A percentile compares a stretch with the other conserved stretches of the same genome.
phyloP scores from a whole-genome alignment of 1,139 yeast genomes.

The Taphrina communis region DNA sequence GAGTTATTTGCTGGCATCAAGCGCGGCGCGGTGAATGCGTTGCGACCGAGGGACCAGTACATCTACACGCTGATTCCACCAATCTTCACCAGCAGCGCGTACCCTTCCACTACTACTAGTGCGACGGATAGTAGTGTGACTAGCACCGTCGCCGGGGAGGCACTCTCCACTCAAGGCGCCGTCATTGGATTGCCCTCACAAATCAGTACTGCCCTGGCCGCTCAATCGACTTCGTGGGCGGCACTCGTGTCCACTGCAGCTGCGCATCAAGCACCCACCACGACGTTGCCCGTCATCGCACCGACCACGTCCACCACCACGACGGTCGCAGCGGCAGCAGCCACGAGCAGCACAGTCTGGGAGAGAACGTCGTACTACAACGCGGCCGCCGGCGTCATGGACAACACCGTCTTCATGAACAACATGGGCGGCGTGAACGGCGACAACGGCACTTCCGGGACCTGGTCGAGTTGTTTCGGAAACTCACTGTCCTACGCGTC shows the following conservation, averaged over 20 bases:
- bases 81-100: slow-evolving; percentile 50
- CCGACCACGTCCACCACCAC: slow-evolving; percentile 49
- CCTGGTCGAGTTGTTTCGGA: slow-evolving; percentile 83
- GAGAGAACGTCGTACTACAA: slow-evolving; percentile 73
- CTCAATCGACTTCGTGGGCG: not conserved
- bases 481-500: slow-evolving; percentile 82
- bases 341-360: slow-evolving; percentile 60
- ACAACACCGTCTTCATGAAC: slow-evolving; percentile 82
- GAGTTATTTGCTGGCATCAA: slow-evolving; percentile 43
- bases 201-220: slow-evolving; percentile 15
- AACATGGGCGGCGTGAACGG: slow-evolving; percentile 77
- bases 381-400: slow-evolving; percentile 61
- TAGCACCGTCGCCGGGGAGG: slow-evolving; percentile 45
- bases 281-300: slow-evolving; percentile 47
- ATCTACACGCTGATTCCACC: slow-evolving; percentile 79
- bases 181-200: slow-evolving; percentile 43
- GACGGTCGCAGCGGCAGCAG: slow-evolving; percentile 46
- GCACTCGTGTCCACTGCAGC: slow-evolving; percentile 41
- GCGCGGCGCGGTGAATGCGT: slow-evolving; percentile 42
- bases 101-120: slow-evolving; percentile 49
- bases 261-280: slow-evolving; percentile 39
- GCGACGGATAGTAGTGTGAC: not conserved
- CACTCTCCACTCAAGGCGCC: slow-evolving; percentile 48
- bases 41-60: slow-evolving; percentile 57
- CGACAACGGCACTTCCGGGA: slow-evolving; percentile 61